Percentiles rank a stretch among this genome's conserved stretches.
phyloP scores from a whole-genome alignment of 495 filamentous ascomycete species.

The Penicillium roqueforti region DNA sequence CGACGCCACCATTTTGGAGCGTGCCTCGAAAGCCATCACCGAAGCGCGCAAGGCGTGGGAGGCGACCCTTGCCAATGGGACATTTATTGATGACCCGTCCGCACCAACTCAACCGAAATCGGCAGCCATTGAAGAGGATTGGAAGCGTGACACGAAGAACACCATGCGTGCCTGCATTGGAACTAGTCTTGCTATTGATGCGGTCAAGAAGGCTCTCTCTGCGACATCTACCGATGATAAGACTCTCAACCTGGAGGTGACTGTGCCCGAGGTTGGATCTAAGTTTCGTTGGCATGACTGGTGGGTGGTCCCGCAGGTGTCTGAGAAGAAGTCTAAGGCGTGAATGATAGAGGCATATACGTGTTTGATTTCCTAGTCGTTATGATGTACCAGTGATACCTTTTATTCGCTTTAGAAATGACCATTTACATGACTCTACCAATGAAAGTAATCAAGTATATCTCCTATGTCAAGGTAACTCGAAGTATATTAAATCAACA shows the following conservation, averaged over 20 bases:
- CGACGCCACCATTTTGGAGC: constrained; percentile 49
- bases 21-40: constrained; percentile 55
- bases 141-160: constrained; percentile 55
- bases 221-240: constrained; percentile 1
- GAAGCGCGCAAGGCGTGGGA: constrained; percentile 65
- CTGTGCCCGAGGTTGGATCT: constrained; percentile 49
- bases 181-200: constrained; percentile 57
- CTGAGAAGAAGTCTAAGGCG: constrained; percentile 15
- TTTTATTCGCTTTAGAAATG: constrained; percentile 10
- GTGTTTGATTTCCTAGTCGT: neutral
- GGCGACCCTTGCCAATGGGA: constrained; percentile 44
- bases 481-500: neutral
- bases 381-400: neutral
- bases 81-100: constrained; percentile 29
- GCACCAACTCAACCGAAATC: constrained; percentile 40
- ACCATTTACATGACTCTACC: neutral
- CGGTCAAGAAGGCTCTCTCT: constrained; percentile 46
- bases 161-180: constrained; percentile 63
- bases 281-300: constrained; percentile 63
- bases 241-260: constrained; percentile 41
- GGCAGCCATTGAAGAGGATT: constrained; percentile 50
- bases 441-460: no score
- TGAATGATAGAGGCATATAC: neutral
- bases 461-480: no score
- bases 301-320: constrained; percentile 72